A percentile compares a stretch with the other conserved stretches of the same genome.
These are phyloP conservation scores for Kuraishia hungarica DNA, from an alignment of 805 yeast genomes.

Conservation along the genomic window DNA sequence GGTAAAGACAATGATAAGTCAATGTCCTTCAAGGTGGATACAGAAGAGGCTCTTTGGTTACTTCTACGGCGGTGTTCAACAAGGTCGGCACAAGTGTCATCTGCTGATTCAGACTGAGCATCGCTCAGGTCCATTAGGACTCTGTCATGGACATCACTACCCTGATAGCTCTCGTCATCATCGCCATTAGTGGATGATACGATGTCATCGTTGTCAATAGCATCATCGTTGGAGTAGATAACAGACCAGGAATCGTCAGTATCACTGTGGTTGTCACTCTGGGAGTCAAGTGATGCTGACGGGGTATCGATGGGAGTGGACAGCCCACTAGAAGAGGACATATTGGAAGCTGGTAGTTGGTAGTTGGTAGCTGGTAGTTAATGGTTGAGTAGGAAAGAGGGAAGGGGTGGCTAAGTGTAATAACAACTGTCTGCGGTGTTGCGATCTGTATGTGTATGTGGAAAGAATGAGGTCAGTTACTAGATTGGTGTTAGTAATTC, in stretches of 20 bases:
- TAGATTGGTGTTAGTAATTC: too few species aligned
- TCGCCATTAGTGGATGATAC: background rate
- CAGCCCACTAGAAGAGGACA: background rate
- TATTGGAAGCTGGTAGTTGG: background rate
- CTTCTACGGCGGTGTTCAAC: background rate
- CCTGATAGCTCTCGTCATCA: background rate
- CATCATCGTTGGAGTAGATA: slow-evolving; percentile 7
- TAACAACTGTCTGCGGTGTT: too few species aligned
- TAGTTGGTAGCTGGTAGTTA: too few species aligned
- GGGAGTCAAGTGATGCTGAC: background rate
- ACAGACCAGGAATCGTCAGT: slow-evolving; percentile 11
- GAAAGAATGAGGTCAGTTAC: too few species aligned
- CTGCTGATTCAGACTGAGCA: background rate
- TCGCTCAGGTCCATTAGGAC: background rate
- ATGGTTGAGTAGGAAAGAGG: too few species aligned
- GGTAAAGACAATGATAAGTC: background rate
- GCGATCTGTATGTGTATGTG: too few species aligned
- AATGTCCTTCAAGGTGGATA: slow-evolving; percentile 2
- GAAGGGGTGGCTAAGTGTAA: too few species aligned
- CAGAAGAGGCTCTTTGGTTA: slow-evolving; percentile 1
- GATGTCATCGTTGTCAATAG: slow-evolving; percentile 3
- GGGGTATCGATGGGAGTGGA: background rate
- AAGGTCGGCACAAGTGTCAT: background rate
- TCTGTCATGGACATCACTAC: background rate
- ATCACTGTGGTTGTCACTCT: background rate